Evolutionary conservation across 2,329 filamentous ascomycete genomes (phyloP).

Genomic region (Rhinocladiella mackenziei): DNA sequence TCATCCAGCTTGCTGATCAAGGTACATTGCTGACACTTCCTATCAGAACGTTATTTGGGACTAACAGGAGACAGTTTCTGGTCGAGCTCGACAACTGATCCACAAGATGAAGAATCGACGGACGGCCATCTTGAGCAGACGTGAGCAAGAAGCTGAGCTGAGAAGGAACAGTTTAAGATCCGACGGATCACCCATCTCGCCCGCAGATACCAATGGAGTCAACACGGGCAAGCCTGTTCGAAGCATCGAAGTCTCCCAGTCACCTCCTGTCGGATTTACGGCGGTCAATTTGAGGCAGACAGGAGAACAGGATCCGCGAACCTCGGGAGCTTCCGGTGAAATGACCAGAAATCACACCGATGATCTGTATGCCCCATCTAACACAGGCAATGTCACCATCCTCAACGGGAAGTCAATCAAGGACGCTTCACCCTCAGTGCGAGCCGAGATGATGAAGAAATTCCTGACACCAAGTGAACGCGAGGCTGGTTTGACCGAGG

Average conservation of each 20-base stretch:
- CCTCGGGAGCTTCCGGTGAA: constrained; percentile 4
- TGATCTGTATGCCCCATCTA: constrained; percentile 39
- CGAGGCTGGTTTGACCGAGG: constrained; percentile 35
- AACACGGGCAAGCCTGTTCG: constrained; percentile 27
- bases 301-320: constrained; percentile 9
- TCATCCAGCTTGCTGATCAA: constrained; percentile 78
- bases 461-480: constrained; percentile 59
- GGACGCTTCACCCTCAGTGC: constrained; percentile 54
- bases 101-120: constrained; percentile 73
- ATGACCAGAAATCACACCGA: constrained; percentile 7
- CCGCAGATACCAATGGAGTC: constrained; percentile 28
- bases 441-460: constrained; percentile 59
- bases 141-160: constrained; percentile 47
- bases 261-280: constrained; percentile 52
- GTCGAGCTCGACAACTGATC: constrained; percentile 71
- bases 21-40: constrained; percentile 40
- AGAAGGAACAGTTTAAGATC: constrained; percentile 15
- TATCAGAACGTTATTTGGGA: neutral
- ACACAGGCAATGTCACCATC: constrained; percentile 46
- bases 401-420: constrained; percentile 47
- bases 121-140: constrained; percentile 65
- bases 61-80: constrained; percentile 51
- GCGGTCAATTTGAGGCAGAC: constrained; percentile 55
- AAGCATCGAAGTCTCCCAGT: constrained; percentile 36
- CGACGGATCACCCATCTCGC: constrained; percentile 25